Evolutionary conservation across 495 filamentous ascomycete genomes (phyloP), one percentile per base, ranked within the genome.

Genomic region (Trypethelium eluteriae): DNA sequence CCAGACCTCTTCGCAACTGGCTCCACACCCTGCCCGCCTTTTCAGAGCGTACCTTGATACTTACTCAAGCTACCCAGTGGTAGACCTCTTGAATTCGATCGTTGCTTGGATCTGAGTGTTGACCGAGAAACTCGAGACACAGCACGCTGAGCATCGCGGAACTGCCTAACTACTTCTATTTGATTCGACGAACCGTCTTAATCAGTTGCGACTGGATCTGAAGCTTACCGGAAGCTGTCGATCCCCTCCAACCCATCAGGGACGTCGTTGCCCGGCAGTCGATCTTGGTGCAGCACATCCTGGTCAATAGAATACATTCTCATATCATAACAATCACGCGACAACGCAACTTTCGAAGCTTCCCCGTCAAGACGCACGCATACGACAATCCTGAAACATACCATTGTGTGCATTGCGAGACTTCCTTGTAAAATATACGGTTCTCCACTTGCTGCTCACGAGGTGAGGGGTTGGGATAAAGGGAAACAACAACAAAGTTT

Each of bases 401-500:
- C 0, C 25, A 25, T 46, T 46, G 9, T 18, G 14, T 53, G 5
- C n/a, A 14, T 18, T 53, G 49, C 49, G 49, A 5, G 10, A 53
- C 49, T 5, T 53, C 16, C n/a, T 53, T 18, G 16, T 18, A 18
- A 18, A 32, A 59, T 32, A 18, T 34, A 9, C 53, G 18, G 18
- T n/a, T 25, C 18, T 18, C 18, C 10, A 9, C 49, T 53, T 53
- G 49, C 12, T 53, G 10, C 53, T 36, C 6, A 36, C 5, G 32
- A 59, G 36, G 53, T 36, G 53, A 10, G 53, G 32, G 53, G 53
- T 7, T 32, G 32, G 36, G 36, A 59, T 32, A 59, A 59, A 36
- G 53, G 6, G 11, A 59, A 18, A 36, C 5, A 14, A 59, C 53
- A 59, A 36, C 39, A 61, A 69, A 67, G 36, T 70, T 62, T 66